Base-by-base conservation (phyloP, 768 basidiomycete genomes). In the Leucocoprinus birnbaumii region DNA sequence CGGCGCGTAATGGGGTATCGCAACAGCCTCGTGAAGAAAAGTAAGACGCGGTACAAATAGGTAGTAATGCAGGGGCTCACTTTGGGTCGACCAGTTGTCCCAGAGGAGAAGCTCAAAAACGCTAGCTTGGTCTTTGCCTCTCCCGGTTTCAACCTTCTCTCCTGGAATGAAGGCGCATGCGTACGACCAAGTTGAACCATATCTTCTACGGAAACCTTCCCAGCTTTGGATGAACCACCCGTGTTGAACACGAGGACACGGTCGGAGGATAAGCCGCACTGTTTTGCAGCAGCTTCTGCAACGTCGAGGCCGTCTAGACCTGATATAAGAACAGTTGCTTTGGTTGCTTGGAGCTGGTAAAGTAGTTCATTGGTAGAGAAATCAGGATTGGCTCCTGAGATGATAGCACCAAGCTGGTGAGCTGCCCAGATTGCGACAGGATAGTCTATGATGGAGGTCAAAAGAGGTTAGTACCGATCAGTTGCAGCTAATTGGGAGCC, bases 71-170 rank as follows among this genome's bases (percentile, higher is more conserved):
- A 14, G 16, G 38, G 9, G 16, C 46, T 19, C 40, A 83, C 85
- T 80, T 90, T 87, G 0, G 89, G 88, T 57, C 73, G 80, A 0
- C 89, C 88, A 2, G 89, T 91, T 0, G 88, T 91, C 54, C 80
- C 80, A 19, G 87, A 88, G 0, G 87, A 89, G 63, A 89, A 89
- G 63, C 78, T 83, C 24, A 89, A 68, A 57, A 89, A 82, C 0
- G 89, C 88, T 13, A 89, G 63, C 63, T 87, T 90, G 10, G 78
- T 84, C 67, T 74, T 86, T 16, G 72, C 86, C 68, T 90, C 88
- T 1, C 85, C 84, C 0, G 75, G 74, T 2, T 57, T 65, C 40
- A 90, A 66, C 34, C 59, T 73, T 25, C 77, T 72, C 64, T 89
- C 86, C 5, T 67, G 68, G 56, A 80, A 87, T 9, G 64, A 51